Percentiles rank a stretch among this genome's conserved stretches.
Evolutionary conservation across 306 rosid genomes (phyloP).

Genomic region (Purshia tridentata): DNA sequence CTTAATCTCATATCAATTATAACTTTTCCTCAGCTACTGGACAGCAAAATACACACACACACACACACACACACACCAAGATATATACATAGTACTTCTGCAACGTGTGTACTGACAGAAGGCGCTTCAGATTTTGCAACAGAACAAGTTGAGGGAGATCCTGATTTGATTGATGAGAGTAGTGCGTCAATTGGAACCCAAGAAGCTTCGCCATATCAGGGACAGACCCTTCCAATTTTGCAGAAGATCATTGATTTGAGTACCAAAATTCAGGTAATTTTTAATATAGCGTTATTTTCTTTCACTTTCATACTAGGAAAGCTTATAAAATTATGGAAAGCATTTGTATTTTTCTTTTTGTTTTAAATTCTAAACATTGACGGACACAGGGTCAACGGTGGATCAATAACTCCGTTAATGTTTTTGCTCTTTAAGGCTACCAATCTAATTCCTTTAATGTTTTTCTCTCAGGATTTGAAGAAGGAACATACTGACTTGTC

Average conservation of each 20-base stretch:
- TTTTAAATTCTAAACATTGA: not conserved
- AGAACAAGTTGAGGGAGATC: slow-evolving; percentile 31
- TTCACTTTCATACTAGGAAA: not conserved
- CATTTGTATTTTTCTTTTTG: not conserved
- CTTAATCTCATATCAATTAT: not conserved
- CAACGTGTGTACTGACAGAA: not conserved
- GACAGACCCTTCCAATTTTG: slow-evolving; percentile 72
- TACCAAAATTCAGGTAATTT: slow-evolving; percentile 60
- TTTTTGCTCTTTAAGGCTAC: not conserved
- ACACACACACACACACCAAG: not conserved
- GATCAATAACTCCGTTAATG: not conserved
- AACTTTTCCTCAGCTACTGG: not conserved
- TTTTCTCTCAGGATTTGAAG: slow-evolving; percentile 65
- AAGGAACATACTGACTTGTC: slow-evolving; percentile 49
- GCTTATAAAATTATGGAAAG: not conserved
- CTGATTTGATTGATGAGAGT: slow-evolving; percentile 46
- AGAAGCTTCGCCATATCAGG: slow-evolving; percentile 54
- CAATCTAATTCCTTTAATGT: not conserved
- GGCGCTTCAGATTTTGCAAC: slow-evolving; percentile 35
- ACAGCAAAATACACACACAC: not conserved
- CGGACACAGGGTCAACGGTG: not conserved
- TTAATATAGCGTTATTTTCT: not conserved
- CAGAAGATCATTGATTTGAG: slow-evolving; percentile 65
- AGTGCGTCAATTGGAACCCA: slow-evolving; percentile 47
- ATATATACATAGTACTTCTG: not conserved